Evolutionary conservation across 768 basidiomycete genomes (phyloP), one percentile per base, ranked within the genome.

Genomic region (Multifurca ochricompacta): DNA sequence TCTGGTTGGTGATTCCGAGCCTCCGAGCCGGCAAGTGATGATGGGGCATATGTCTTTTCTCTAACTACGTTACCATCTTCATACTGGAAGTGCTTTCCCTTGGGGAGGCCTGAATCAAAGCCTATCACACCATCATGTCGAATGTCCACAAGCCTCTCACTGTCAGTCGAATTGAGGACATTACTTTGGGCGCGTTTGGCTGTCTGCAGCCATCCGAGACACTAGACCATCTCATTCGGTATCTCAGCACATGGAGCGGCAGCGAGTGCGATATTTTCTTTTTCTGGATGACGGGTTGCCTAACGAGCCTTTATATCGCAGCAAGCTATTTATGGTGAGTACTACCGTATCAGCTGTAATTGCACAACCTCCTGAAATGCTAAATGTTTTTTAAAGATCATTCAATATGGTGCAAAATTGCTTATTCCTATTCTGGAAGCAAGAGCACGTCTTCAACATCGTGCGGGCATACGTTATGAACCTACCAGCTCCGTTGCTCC

Each of bases 231-330:
- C 73, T 88, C 8, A 75, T 88, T 35, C 74, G 86, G 63, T 90
- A 81, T 65, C 72, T 91, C 48, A 81, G 84, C 51, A 87, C 88
- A 62, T 91, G 87, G 86, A 84, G 81, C 66, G 89, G 89, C 25
- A 88, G 80, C 79, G 90, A 92, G 89, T 90, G 73, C 67, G 81
- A 81, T 58, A 59, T 30, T 56, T 14, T 40, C 8, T 10, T 44
- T 18, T 28, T 59, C 25, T 59, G 43, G 45, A 46, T 51, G 56
- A 63, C 16, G 14, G 8, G 16, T 19, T 21, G 34, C 27, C 54
- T 41, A 35, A 39, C 41, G 35, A 42, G 41, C 19, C 36, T 25
- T 47, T 23, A 13, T 46, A 34, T 50, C 28, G 8, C 48, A 90
- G 87, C 69, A 90, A 90, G 66, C 65, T 88, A 30, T 87, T 90